Base-by-base conservation (phyloP, 768 basidiomycete species). In the Boletus edulis region DNA sequence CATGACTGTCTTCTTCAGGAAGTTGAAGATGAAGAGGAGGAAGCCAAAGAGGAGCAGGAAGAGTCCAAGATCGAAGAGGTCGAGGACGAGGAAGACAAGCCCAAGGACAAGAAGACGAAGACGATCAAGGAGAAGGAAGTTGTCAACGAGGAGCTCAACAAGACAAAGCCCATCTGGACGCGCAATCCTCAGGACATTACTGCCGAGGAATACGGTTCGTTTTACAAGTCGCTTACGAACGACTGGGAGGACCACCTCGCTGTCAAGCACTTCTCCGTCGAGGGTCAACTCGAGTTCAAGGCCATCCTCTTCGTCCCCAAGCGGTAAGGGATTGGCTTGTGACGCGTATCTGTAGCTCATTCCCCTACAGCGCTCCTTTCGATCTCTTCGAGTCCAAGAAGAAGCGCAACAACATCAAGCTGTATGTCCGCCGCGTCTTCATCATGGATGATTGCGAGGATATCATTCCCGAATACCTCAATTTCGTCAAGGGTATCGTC, bases 371-470 rank as follows among this genome's bases (percentile, higher is more conserved):
- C 57, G 97, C 96, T 42, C 97, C 97, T 49, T 98, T 98, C 76
- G 97, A 99, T 70, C 89, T 99, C 73, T 99, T 99, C 78, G 97
- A 99, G 81, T 91, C 91, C 57, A 98, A 99, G 89, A 98, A 98
- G 91, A 98, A 98, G 86, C 92, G 96, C 68, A 98, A 98, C 85
- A 98, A 98, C 89, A 98, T 99, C 84, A 99, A 99, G 80, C 94
- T 99, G 73, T 99, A 98, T 72, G 97, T 99, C 65, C 93, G 97
- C 81, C 94, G 97, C 54, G 96, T 98, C 69, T 98, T 99, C 83
- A 98, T 99, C 84, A 98, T 97, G 93, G 97, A 99, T 77, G 95
- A 97, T 76, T 98, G 96, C 73, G 96, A 98, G 80, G 97, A 99
- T 69, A 81, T 97, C 71, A 98, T 96, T 70, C 96, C 96, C 64